Percentiles rank a stretch among this genome's conserved stretches.
phyloP scores from a whole-genome alignment of 352 stramenopile genomes.

The Stramenopiles sp. region DNA sequence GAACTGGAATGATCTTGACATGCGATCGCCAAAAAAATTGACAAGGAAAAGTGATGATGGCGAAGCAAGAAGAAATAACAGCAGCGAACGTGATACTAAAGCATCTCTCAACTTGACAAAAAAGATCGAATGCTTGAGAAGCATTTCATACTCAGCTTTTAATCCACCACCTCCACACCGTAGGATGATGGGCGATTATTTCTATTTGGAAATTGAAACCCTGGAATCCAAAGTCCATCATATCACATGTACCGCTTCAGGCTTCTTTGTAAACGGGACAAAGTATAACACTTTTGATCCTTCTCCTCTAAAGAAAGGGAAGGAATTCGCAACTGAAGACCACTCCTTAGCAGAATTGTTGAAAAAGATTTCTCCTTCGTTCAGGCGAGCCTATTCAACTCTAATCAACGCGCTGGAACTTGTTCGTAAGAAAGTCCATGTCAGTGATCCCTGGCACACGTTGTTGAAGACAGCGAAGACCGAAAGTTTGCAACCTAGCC shows the following conservation, averaged over 20 bases:
- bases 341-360: constrained; percentile 60
- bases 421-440: constrained; percentile 42
- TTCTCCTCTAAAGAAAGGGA: constrained; percentile 34
- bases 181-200: constrained; percentile 67
- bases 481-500: too few relatives aligned
- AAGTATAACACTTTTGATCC: constrained; percentile 52
- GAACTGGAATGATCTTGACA: background rate
- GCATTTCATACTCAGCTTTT: constrained; percentile 74
- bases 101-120: constrained; percentile 39
- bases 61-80: constrained; percentile 12
- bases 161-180: constrained; percentile 74
- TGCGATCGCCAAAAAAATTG: background rate
- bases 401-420: constrained; percentile 63
- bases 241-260: constrained; percentile 64
- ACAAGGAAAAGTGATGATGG: too few relatives aligned
- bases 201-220: constrained; percentile 69
- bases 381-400: constrained; percentile 41
- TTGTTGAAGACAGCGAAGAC: constrained; percentile 24
- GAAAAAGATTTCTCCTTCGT: constrained; percentile 38
- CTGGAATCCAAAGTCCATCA: constrained; percentile 45
- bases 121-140: constrained; percentile 42
- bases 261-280: constrained; percentile 79
- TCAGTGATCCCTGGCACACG: constrained; percentile 54
- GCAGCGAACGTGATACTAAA: constrained; percentile 23
- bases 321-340: constrained; percentile 25